Conservation (phyloP, 495 filamentous ascomycete species). For the Wilcoxina mikolae region DNA sequence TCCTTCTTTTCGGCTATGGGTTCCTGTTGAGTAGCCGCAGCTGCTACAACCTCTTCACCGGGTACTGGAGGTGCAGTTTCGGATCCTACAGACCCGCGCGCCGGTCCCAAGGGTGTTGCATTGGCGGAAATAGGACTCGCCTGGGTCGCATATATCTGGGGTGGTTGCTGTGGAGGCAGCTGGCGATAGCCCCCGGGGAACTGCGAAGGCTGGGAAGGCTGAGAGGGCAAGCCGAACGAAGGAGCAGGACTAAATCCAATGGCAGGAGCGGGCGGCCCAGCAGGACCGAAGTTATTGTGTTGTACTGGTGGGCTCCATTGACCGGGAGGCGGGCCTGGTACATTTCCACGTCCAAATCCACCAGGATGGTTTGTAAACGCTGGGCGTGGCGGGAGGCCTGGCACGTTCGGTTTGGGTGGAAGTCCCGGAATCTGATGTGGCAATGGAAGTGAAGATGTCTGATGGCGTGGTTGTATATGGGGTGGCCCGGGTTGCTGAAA, state of each 20-base stretch:
- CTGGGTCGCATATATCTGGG: constrained; percentile 11
- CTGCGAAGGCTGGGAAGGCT: constrained; percentile 14
- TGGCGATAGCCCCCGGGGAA: background rate
- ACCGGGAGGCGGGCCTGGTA: constrained; percentile 1
- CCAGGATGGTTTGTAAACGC: constrained; percentile 19
- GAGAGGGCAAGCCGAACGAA: constrained; percentile 11
- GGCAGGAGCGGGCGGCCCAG: background rate
- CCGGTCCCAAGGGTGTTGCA: constrained; percentile 12
- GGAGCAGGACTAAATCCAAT: constrained; percentile 12
- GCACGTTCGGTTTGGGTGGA: constrained; percentile 26
- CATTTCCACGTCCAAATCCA: constrained; percentile 19
- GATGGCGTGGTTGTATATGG: constrained; percentile 18
- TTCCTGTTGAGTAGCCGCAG: constrained; percentile 9
- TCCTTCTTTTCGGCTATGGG: constrained; percentile 21
- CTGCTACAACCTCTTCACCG: background rate
- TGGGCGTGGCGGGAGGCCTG: constrained; percentile 25
- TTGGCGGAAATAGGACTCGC: background rate
- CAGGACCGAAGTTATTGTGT: constrained; percentile 9
- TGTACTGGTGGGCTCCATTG: constrained; percentile 19
- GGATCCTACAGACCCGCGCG: constrained; percentile 8
- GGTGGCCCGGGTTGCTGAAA: constrained; percentile 19
- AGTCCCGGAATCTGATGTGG: constrained; percentile 28
- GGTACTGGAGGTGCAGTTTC: constrained; percentile 10
- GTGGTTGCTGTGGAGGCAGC: constrained; percentile 5
- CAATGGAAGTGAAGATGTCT: constrained; percentile 23